phyloP scores from a whole-genome alignment of 1,284 basidiomycete species.

The Dichomitus squalens region DNA sequence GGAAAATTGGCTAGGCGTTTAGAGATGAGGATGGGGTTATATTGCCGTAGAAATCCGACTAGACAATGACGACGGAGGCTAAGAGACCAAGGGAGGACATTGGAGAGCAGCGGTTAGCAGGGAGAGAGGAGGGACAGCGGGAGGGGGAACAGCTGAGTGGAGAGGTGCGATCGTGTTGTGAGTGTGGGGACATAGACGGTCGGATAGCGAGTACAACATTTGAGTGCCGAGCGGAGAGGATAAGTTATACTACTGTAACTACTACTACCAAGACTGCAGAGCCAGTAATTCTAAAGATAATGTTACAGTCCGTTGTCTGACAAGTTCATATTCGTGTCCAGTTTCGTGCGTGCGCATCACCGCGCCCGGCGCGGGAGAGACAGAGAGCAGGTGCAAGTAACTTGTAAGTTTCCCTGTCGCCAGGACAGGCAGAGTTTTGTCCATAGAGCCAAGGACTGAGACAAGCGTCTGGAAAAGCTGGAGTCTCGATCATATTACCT shows the following conservation, averaged over 20 bases:
- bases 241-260: conserved; percentile 9
- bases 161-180: neutral
- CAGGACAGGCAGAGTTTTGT: conserved; percentile 1
- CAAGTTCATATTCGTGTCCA: neutral
- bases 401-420: neutral
- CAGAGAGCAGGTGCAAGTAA: neutral
- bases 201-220: neutral
- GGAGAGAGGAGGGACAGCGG: neutral
- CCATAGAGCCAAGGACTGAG: neutral
- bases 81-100: neutral
- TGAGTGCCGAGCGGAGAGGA: conserved; percentile 1
- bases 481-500: neutral
- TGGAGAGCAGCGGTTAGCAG: neutral
- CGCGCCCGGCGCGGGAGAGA: neutral
- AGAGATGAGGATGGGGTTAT: neutral
- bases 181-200: neutral
- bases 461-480: neutral
- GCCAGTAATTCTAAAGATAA: conserved; percentile 4
- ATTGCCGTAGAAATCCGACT: neutral
- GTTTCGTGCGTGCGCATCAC: neutral
- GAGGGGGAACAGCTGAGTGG: neutral
- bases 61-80: neutral
- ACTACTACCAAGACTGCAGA: neutral
- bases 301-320: neutral
- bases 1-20: neutral